Percentiles rank a stretch among this genome's conserved stretches.
Evolutionary conservation across 2,329 filamentous ascomycete genomes (phyloP).

Genomic region (Penicillium corylophilum): DNA sequence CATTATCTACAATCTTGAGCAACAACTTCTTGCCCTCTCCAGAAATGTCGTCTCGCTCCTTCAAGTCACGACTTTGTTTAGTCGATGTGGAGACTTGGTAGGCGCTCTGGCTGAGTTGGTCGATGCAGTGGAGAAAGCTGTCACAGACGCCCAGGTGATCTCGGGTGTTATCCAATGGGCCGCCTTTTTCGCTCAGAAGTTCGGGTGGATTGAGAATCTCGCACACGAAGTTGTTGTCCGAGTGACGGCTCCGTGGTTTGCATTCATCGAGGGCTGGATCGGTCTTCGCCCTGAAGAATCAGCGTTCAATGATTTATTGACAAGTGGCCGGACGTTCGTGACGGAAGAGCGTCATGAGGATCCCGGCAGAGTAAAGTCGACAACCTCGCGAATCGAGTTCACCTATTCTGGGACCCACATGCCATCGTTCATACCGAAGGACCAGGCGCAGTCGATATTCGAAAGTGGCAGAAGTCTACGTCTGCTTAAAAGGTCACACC

Average conservation of each 20-base stretch:
- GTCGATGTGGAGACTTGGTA: slow-evolving; percentile 39
- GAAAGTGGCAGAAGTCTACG: slow-evolving; percentile 76
- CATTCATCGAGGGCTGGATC: slow-evolving; percentile 71
- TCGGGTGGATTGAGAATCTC: slow-evolving; percentile 60
- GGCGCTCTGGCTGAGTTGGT: slow-evolving; percentile 38
- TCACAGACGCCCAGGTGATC: slow-evolving; percentile 61
- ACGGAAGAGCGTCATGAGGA: slow-evolving; percentile 61
- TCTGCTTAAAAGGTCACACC: slow-evolving; percentile 68
- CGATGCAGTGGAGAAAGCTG: slow-evolving; percentile 48
- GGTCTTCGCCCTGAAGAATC: slow-evolving; percentile 63
- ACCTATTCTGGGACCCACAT: slow-evolving; percentile 54
- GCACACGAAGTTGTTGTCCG: slow-evolving; percentile 66
- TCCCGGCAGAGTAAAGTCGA: slow-evolving; percentile 57
- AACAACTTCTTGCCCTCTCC: slow-evolving; percentile 30
- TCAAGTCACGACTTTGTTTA: slow-evolving; percentile 40
- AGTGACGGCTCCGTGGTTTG: slow-evolving; percentile 65
- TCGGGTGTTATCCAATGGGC: slow-evolving; percentile 62
- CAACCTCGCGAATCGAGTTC: slow-evolving; percentile 63
- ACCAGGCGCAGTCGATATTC: slow-evolving; percentile 71
- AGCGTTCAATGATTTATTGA: slow-evolving; percentile 50
- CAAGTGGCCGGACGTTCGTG: slow-evolving; percentile 59
- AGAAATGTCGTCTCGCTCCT: slow-evolving; percentile 33
- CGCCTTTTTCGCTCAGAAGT: slow-evolving; percentile 63
- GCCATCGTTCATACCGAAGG: slow-evolving; percentile 68
- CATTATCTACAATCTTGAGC: slow-evolving; percentile 39